Percentiles rank a stretch among this genome's conserved stretches.
These are phyloP conservation scores for Saccharum spontaneum DNA, from an alignment of 176 grass and related monocot genomes.

Conservation along the genomic window DNA sequence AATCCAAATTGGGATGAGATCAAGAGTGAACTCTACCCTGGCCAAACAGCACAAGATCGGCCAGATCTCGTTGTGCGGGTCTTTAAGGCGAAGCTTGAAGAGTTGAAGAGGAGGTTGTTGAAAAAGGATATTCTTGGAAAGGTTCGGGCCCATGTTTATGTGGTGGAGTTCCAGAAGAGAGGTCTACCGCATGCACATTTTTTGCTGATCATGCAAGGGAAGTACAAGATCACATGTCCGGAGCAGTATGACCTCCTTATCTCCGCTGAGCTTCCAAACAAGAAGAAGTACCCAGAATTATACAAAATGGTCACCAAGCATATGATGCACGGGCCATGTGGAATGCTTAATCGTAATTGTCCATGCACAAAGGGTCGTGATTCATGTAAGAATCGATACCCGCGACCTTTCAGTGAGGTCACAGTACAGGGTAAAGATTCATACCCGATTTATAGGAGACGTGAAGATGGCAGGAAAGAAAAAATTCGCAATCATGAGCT, in stretches of 20 bases:
- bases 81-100: not conserved
- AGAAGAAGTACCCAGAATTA: not conserved
- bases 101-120: not conserved
- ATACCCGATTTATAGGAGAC: not conserved
- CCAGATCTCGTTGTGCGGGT: not conserved
- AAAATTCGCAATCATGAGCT: not conserved
- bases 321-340: slow-evolving; percentile 26
- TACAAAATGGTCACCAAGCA: slow-evolving; percentile 18
- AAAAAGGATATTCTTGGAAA: not conserved
- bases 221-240: not conserved
- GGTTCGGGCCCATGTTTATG: too few relatives aligned
- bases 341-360: not conserved
- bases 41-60: not conserved
- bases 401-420: not conserved
- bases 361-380: not conserved
- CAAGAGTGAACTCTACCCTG: not conserved
- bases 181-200: too few relatives aligned
- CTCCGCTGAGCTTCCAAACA: slow-evolving; percentile 10
- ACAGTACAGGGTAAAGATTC: slow-evolving; percentile 24
- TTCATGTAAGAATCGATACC: not conserved
- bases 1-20: not conserved
- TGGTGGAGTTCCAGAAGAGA: too few relatives aligned
- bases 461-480: not conserved
- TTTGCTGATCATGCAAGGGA: not conserved
- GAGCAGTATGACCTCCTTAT: slow-evolving; percentile 19